Conservation (phyloP, 2,329 filamentous ascomycete species). For the Aspergillus japonicus region DNA sequence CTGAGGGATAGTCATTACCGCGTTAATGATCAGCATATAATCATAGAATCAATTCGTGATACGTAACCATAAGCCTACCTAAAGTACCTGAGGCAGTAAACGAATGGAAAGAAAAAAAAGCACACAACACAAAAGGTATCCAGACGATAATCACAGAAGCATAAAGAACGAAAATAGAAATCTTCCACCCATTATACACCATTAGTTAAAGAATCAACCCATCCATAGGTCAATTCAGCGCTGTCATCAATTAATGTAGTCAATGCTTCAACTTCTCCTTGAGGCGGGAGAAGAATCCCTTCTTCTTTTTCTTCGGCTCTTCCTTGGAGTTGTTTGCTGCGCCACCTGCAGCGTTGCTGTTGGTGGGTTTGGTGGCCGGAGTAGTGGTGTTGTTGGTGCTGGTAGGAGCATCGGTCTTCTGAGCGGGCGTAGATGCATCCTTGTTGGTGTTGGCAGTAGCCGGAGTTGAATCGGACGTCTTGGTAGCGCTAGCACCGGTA, state of each 20-base stretch:
- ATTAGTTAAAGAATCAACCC: not conserved
- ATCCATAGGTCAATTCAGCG: no score
- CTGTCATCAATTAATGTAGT: not conserved
- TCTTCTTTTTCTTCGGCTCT: constrained; percentile 64
- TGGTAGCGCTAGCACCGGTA: constrained; percentile 14
- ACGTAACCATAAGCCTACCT: not conserved
- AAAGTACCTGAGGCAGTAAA: not conserved
- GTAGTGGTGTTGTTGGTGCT: not conserved
- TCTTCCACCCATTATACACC: constrained; percentile 13
- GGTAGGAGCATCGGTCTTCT: not conserved
- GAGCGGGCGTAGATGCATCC: not conserved
- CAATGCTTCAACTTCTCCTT: constrained; percentile 53
- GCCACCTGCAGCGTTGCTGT: constrained; percentile 3
- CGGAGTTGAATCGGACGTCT: constrained; percentile 15
- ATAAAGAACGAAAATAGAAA: not conserved
- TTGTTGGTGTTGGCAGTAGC: not conserved
- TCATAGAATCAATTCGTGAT: not conserved
- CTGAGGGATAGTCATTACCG: no score
- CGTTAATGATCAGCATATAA: not conserved
- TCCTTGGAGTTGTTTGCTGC: constrained; percentile 11
- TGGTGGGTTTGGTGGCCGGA: constrained; percentile 4
- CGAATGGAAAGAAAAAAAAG: not conserved
- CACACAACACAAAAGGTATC: constrained; percentile 24
- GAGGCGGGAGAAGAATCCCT: constrained; percentile 57
- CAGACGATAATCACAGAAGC: constrained; percentile 18